Base-by-base conservation (phyloP, 768 basidiomycete genomes). In the Daedalea quercina region DNA sequence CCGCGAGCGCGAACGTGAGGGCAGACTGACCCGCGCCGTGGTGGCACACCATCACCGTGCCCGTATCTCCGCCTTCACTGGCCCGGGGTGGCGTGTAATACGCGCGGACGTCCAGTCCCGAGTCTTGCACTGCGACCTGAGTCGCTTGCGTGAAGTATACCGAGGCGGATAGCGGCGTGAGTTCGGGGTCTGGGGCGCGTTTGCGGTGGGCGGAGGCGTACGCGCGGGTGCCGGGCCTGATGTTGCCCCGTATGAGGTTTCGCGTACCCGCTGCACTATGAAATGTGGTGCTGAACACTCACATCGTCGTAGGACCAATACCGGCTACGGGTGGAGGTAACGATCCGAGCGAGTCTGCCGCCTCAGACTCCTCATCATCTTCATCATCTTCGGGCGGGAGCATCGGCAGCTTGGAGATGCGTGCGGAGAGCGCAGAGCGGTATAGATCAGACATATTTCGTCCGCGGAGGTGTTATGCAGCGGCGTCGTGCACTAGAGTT, bases 11-110 rank as follows among this genome's bases (percentile, higher is more conserved):
- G 66, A 95, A 99, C 57, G 82, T 90, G 55, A 97, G 73, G 0
- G 83, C 96, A 0, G 87, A 85, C 64, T 92, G 92, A 13, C 96
- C 96, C 0, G 92, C 95, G 1, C 96, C 96, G 60, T 99, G 95
- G 62, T 96, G 94, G 69, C 90, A 94, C 4, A 97, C 77, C 65
- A 98, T 79, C 2, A 95, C 81, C 0, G 87, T 84, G 17, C 74
- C 76, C 47, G 73, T 70, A n/a, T 69, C 56, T 40, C 37, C 37
- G 25, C 75, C 77, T 48, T 75, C 71, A 19, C 70, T 58, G 26
- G 70, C 67, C 45, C 74, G 74, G 1, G 93, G 82, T 1, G 87
- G 79, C 0, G 90, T 87, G 65, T 94, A 89, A 69, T 97, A 96
- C 9, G 83, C 85, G 26, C 94, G 77, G 59, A 83, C 80, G 45